A percentile compares a stretch with the other conserved stretches of the same genome.
Evolutionary conservation across 106 monocot species (phyloP).

Genomic region (Amphibolis antarctica): DNA sequence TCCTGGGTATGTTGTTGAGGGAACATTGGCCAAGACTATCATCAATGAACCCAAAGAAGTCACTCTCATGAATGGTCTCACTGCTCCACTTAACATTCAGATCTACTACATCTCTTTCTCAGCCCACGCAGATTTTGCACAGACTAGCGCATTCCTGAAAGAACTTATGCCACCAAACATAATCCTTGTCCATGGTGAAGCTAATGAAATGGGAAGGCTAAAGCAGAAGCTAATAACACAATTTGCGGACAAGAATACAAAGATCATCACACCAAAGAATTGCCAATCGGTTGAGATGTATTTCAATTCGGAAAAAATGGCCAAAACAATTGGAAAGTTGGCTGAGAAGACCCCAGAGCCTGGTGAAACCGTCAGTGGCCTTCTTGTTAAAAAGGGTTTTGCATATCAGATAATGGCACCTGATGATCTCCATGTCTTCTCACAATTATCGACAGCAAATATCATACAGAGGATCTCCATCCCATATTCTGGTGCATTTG

Average conservation of each 20-base stretch:
- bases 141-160: conserved; percentile 80
- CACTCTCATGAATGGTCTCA: conserved; percentile 88
- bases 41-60: conserved; percentile 98
- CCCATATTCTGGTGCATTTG: conserved; percentile 81
- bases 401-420: conserved; percentile 94
- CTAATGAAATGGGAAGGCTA: conserved; percentile 90
- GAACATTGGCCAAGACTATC: conserved; percentile 82
- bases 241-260: conserved; percentile 62
- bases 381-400: conserved; percentile 94
- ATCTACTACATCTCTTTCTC: conserved; percentile 95
- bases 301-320: conserved; percentile 96
- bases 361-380: conserved; percentile 65
- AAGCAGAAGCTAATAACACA: conserved; percentile 65
- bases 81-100: conserved; percentile 90
- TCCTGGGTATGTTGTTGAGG: conserved; percentile 96
- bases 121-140: conserved; percentile 91
- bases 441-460: conserved; percentile 77
- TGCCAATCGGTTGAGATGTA: conserved; percentile 76
- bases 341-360: conserved; percentile 70
- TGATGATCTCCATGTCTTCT: conserved; percentile 86
- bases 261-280: conserved; percentile 40
- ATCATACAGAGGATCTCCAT: conserved; percentile 77
- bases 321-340: conserved; percentile 72
- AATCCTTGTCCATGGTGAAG: conserved; percentile 94
- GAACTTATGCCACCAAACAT: conserved; percentile 89